Evolutionary conservation across 2,329 filamentous ascomycete genomes (phyloP), one percentile per base, ranked within the genome.

Genomic region (Monosporascus cannonballus): DNA sequence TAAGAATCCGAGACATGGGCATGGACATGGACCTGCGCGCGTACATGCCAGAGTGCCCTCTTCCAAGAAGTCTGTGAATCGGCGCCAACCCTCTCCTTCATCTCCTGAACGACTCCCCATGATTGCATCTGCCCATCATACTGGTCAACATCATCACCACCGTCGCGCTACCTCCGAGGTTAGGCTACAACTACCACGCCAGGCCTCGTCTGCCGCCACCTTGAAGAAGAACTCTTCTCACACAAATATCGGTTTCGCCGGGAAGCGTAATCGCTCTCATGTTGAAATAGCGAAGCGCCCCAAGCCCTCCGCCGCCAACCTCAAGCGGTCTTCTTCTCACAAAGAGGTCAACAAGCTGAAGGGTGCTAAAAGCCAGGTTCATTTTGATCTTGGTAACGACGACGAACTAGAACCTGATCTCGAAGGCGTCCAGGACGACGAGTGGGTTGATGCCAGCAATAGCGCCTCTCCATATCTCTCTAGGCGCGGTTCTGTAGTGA

Each of bases 371-470:
- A 67, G 68, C 25, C 77, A 80, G 56, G 83, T 86, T 34, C 83
- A 84, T 62, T 86, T 86, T 60, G 81, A 85, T 61, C 73, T 86
- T 51, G 83, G 83, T 50, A 77, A 73, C 61, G 74, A 76, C 64
- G 69, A 67, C 24, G 63, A 72, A 59, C 30, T 34, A 14, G 71
- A 73, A 14, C n/a, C 14, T 20, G 41, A 22, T 14, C n/a, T 20
- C 20, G 68, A 68, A 42, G 68, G 68, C 34, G 69, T 71, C 42
- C 67, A 66, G 39, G 77, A 81, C 50, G 81, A 83, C 73, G 83
- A 83, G 71, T 86, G 84, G 84, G 80, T 86, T 42, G 84, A 87
- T 68, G 82, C 83, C 54, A 85, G 81, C 67, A 76, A 75, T 47
- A 84, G 80, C 52, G 83, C 82, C 49, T 85, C 81, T 11, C 83